A percentile compares a stretch with the other conserved stretches of the same genome.
These are phyloP conservation scores for Parietaria judaica DNA, from an alignment of 306 rosid genomes.

Conservation along the genomic window DNA sequence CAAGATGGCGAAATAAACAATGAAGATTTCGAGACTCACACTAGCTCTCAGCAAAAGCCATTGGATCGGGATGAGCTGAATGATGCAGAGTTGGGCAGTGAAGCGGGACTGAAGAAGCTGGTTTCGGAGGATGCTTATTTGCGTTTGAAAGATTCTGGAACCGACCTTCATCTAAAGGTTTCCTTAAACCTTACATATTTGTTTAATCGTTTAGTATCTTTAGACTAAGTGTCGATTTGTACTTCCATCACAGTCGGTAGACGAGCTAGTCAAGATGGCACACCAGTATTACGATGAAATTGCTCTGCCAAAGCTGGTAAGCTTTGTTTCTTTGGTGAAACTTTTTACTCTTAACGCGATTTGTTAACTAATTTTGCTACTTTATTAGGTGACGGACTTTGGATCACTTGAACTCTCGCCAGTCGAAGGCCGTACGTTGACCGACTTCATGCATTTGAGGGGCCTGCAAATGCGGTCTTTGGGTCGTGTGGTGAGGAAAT, in stretches of 20 bases:
- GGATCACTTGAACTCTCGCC: conserved; percentile 98
- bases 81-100: conserved; percentile 31
- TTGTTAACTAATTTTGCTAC: conserved; percentile 23
- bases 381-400: conserved; percentile 71
- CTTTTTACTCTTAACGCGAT: not conserved
- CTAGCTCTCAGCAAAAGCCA: conserved; percentile 15
- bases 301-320: conserved; percentile 97
- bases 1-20: conserved; percentile 12
- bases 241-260: conserved; percentile 56
- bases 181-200: not conserved
- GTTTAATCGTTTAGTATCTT: not conserved
- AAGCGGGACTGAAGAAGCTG: conserved; percentile 43
- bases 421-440: conserved; percentile 91
- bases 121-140: conserved; percentile 56
- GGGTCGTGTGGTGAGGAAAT: conserved; percentile 79
- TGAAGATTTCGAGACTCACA: conserved; percentile 34
- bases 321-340: not conserved
- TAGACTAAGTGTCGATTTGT: conserved; percentile 13
- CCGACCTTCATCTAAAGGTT: conserved; percentile 85
- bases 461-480: conserved; percentile 75
- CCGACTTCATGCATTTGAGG: conserved; percentile 98
- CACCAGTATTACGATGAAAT: conserved; percentile 73
- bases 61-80: conserved; percentile 29
- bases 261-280: conserved; percentile 64
- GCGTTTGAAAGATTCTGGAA: conserved; percentile 68